Conservation (phyloP, 495 filamentous ascomycete genomes). For the Annulohypoxylon nitens region DNA sequence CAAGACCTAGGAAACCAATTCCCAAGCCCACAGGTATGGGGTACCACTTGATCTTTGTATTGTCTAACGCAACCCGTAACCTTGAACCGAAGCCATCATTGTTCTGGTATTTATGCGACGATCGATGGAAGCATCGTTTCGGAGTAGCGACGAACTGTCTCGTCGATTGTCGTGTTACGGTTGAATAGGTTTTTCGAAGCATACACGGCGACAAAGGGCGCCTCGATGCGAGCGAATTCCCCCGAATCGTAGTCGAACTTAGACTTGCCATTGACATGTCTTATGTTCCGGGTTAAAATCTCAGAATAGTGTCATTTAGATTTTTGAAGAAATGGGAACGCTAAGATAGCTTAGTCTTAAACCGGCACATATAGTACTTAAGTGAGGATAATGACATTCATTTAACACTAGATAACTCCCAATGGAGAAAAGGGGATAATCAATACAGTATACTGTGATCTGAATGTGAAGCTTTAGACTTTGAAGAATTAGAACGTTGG, state of each 20-base stretch:
- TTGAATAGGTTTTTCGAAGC: conserved; percentile 30
- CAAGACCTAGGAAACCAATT: conserved; percentile 84
- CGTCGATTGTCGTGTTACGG: conserved; percentile 30
- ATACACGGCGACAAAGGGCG: conserved; percentile 38
- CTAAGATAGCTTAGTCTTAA: conserved; percentile 29
- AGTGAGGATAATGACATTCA: conserved; percentile 20
- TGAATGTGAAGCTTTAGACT: conserved; percentile 19
- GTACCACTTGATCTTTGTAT: conserved; percentile 91
- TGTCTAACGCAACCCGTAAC: conserved; percentile 60
- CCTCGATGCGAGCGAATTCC: conserved; percentile 10
- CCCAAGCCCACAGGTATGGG: conserved; percentile 94
- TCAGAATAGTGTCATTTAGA: conserved; percentile 28
- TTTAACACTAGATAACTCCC: neutral
- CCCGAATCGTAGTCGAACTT: conserved; percentile 30
- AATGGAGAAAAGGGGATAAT: neutral
- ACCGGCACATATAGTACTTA: conserved; percentile 20
- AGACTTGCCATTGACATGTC: conserved; percentile 43
- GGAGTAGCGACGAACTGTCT: conserved; percentile 33
- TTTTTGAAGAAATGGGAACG: conserved; percentile 10
- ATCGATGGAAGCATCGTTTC: conserved; percentile 37
- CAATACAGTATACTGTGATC: neutral
- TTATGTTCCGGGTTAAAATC: conserved; percentile 4
- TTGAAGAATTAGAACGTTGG: conserved; percentile 8
- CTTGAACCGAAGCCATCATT: conserved; percentile 57
- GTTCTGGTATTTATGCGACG: conserved; percentile 54